A percentile compares a stretch with the other conserved stretches of the same genome.
Evolutionary conservation across 192 early-diverging fungal species (phyloP).

Genomic region (Rhizophlyctis rosea): DNA sequence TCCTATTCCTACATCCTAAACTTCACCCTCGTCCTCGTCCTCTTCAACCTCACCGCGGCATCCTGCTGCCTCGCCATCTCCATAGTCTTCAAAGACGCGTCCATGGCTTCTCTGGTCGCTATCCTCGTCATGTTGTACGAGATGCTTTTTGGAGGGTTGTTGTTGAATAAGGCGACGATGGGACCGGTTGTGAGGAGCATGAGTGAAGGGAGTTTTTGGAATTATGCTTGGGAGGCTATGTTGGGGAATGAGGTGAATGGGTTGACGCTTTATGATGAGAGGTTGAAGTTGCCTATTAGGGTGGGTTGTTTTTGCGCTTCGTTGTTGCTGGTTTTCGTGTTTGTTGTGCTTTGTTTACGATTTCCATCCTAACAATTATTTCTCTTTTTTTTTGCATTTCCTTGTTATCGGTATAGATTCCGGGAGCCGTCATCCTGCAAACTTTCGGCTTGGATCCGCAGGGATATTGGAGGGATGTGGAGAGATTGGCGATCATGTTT

Average conservation of each 20-base stretch:
- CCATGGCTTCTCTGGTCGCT: constrained; percentile 72
- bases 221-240: constrained; percentile 85
- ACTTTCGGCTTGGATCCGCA: constrained; percentile 85
- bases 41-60: constrained; percentile 79
- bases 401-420: constrained; percentile 58
- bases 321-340: not conserved
- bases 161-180: constrained; percentile 85
- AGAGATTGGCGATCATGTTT: constrained; percentile 57
- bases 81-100: constrained; percentile 69
- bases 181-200: constrained; percentile 42
- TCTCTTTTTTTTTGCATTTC: not conserved
- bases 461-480: constrained; percentile 80
- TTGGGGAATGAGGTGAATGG: constrained; percentile 86
- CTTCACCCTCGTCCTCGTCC: constrained; percentile 71
- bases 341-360: not conserved
- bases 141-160: constrained; percentile 86
- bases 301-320: constrained; percentile 34
- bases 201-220: constrained; percentile 68
- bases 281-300: constrained; percentile 79
- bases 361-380: not conserved
- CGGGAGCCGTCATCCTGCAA: constrained; percentile 77
- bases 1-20: constrained; percentile 50
- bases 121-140: constrained; percentile 83
- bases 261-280: constrained; percentile 72
- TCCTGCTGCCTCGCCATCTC: constrained; percentile 72